Evolutionary conservation across 495 filamentous ascomycete genomes (phyloP).

Genomic region (Daldinia decipiens): DNA sequence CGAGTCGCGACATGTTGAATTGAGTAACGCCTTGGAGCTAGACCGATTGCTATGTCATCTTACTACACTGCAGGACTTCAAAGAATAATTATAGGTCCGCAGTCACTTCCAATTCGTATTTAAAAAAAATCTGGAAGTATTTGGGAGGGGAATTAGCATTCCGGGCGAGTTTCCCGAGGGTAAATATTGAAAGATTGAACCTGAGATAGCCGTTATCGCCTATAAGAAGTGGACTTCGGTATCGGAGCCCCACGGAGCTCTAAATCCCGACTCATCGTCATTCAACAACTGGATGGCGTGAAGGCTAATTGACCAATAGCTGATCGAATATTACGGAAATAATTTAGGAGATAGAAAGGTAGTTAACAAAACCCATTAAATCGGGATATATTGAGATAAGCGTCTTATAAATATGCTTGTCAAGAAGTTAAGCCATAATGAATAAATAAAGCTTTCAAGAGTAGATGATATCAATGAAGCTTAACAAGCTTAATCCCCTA

Average conservation of each 20-base stretch:
- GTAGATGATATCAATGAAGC: background rate
- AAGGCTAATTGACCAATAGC: background rate
- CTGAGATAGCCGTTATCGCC: constrained; percentile 12
- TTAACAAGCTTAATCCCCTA: constrained; percentile 47
- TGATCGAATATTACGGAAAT: background rate
- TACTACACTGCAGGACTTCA: background rate
- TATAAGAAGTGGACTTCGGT: constrained; percentile 17
- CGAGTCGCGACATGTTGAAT: constrained; percentile 43
- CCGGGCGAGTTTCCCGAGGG: background rate
- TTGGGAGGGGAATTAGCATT: background rate
- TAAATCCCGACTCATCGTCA: constrained; percentile 1
- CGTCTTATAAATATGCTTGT: too few relatives aligned
- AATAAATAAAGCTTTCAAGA: background rate
- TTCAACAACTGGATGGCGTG: background rate
- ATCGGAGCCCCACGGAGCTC: background rate
- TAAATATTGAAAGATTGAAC: constrained; percentile 7
- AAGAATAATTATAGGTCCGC: background rate
- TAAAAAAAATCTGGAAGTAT: background rate
- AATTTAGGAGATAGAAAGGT: background rate
- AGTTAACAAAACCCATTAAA: background rate
- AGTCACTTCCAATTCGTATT: background rate
- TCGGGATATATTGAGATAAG: background rate
- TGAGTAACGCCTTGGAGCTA: constrained; percentile 5
- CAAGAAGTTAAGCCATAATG: too few relatives aligned
- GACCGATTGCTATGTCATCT: constrained; percentile 16